Percentiles rank a stretch among this genome's conserved stretches.
These are phyloP conservation scores for Hirschioporus abietinus DNA, from an alignment of 768 basidiomycete species.

Conservation along the genomic window DNA sequence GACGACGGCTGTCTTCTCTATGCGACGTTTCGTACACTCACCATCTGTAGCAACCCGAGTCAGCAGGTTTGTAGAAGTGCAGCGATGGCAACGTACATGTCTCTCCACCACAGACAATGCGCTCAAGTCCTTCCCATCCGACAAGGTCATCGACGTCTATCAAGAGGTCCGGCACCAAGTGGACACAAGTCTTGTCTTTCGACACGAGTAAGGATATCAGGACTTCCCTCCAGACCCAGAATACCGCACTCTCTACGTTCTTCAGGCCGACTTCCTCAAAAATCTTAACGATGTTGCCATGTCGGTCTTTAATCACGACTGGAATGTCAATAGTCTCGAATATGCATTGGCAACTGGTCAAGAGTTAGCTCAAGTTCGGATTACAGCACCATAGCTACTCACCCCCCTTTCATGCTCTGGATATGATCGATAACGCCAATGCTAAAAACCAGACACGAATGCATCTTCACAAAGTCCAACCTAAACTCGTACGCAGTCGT, in stretches of 20 bases:
- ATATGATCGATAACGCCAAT: constrained; percentile 43
- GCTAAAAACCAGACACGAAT: constrained; percentile 50
- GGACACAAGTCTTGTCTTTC: constrained; percentile 23
- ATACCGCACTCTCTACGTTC: constrained; percentile 37
- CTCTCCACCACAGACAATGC: constrained; percentile 49
- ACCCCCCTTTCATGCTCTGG: constrained; percentile 34
- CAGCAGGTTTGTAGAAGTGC: background rate
- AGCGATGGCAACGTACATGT: constrained; percentile 26
- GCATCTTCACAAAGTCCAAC: constrained; percentile 45
- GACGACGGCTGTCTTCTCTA: constrained; percentile 15
- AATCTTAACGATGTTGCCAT: constrained; percentile 40
- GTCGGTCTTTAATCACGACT: constrained; percentile 34
- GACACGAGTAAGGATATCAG: constrained; percentile 49
- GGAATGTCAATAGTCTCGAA: constrained; percentile 42
- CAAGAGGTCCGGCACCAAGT: constrained; percentile 46
- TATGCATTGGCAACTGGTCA: constrained; percentile 49
- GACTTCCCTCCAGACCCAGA: constrained; percentile 71
- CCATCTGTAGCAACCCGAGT: background rate
- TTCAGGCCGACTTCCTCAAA: constrained; percentile 46
- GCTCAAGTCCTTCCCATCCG: constrained; percentile 47
- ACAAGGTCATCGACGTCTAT: constrained; percentile 49
- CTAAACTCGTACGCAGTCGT: constrained; percentile 52
- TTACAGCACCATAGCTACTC: constrained; percentile 3
- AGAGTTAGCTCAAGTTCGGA: background rate
- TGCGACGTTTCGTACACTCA: constrained; percentile 1